Conservation (phyloP, 768 basidiomycete genomes). For the Auricularia heimuer region DNA sequence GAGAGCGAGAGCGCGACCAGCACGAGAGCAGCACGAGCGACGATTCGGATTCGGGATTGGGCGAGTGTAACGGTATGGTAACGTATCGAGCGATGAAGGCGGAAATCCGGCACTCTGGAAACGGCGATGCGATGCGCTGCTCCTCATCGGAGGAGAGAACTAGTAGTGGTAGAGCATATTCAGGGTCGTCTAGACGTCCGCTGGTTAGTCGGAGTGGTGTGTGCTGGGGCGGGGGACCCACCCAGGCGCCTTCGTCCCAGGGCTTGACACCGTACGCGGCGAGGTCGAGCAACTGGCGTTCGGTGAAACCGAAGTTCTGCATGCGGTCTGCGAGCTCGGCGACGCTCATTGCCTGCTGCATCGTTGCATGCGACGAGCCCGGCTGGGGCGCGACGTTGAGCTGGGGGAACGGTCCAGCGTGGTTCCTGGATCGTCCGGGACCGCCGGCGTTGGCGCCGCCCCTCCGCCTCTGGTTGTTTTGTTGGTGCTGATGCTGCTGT, state of each 20-base stretch:
- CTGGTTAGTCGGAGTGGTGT: not conserved
- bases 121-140: too few relatives aligned
- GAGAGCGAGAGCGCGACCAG: too few relatives aligned
- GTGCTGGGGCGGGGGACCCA: not conserved
- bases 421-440: not conserved
- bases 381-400: not conserved
- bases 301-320: slow-evolving; percentile 2
- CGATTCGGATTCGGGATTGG: too few relatives aligned
- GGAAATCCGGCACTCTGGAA: too few relatives aligned
- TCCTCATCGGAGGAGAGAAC: not conserved
- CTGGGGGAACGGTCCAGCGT: not conserved
- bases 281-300: not conserved
- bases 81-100: too few relatives aligned
- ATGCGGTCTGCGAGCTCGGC: not conserved
- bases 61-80: too few relatives aligned
- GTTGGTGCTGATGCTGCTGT: not conserved
- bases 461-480: not conserved
- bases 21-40: too few relatives aligned
- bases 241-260: not conserved
- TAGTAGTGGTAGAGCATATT: slow-evolving; percentile 3
- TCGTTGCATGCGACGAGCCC: not conserved
- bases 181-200: not conserved
- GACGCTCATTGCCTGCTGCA: not conserved
- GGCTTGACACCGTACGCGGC: not conserved
- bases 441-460: not conserved